Percentiles rank a stretch among this genome's conserved stretches.
Conservation (phyloP, 2,329 filamentous ascomycete species). For the Penicillium sp. region DNA sequence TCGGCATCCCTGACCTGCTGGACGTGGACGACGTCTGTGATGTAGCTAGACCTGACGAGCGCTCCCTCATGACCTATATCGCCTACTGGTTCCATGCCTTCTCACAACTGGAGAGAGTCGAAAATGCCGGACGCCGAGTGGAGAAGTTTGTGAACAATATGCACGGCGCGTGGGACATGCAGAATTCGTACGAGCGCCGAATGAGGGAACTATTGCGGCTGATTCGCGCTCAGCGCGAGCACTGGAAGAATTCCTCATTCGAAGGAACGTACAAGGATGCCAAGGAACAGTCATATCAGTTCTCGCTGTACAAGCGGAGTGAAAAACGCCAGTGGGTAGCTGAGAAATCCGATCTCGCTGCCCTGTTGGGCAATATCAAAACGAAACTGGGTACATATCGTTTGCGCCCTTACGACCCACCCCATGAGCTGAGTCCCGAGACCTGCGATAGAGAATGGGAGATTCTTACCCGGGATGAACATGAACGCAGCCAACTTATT, state of each 20-base stretch:
- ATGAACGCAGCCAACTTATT: slow-evolving; percentile 84
- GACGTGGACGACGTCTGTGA: slow-evolving; percentile 98
- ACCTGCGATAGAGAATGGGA: slow-evolving; percentile 80
- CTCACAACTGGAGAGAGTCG: slow-evolving; percentile 96
- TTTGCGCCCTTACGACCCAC: slow-evolving; percentile 84
- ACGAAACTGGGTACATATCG: slow-evolving; percentile 96
- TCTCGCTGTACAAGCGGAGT: slow-evolving; percentile 84
- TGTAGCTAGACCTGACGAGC: slow-evolving; percentile 91
- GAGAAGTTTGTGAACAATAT: slow-evolving; percentile 99
- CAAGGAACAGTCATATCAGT: slow-evolving; percentile 76
- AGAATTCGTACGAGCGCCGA: slow-evolving; percentile 87
- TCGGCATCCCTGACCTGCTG: slow-evolving; percentile 90
- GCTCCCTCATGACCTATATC: slow-evolving; percentile 98
- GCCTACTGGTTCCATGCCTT: slow-evolving; percentile 99
- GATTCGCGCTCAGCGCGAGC: slow-evolving; percentile 67
- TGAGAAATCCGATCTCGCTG: slow-evolving; percentile 93
- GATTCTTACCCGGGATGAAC: slow-evolving; percentile 74
- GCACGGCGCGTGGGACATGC: slow-evolving; percentile 99
- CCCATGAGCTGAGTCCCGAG: slow-evolving; percentile 74
- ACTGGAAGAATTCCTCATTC: slow-evolving; percentile 77
- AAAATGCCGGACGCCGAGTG: slow-evolving; percentile 91
- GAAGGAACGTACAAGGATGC: slow-evolving; percentile 90
- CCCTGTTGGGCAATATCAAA: slow-evolving; percentile 94
- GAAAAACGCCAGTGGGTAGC: slow-evolving; percentile 94
- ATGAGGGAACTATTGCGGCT: slow-evolving; percentile 77